Conservation (phyloP, 495 filamentous ascomycete genomes). For the Ascobolus immersus region DNA sequence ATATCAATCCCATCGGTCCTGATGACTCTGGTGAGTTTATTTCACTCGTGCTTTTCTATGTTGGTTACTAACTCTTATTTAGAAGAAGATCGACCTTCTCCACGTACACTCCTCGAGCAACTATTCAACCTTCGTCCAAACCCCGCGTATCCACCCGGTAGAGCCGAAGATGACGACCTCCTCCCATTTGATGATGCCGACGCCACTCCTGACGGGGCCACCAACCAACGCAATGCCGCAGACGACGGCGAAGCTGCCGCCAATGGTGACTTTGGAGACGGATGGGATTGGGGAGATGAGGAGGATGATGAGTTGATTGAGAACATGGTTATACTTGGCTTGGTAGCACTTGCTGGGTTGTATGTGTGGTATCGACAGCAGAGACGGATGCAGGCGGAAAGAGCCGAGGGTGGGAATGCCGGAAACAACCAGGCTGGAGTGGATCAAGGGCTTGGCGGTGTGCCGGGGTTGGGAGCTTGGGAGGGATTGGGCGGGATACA, state of each 20-base stretch:
- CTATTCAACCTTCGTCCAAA: slow-evolving; percentile 30
- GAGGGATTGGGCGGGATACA: too few species aligned
- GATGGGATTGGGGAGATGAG: slow-evolving; percentile 15
- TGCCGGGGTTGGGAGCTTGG: not conserved
- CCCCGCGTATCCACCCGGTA: slow-evolving; percentile 27
- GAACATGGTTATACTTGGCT: slow-evolving; percentile 52
- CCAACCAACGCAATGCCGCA: slow-evolving; percentile 9
- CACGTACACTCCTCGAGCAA: slow-evolving; percentile 20
- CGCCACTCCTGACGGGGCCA: slow-evolving; percentile 4
- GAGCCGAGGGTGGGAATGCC: slow-evolving; percentile 1
- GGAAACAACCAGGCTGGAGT: not conserved
- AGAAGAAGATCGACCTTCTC: slow-evolving; percentile 67
- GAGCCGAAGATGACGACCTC: slow-evolving; percentile 30
- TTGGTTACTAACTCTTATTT: slow-evolving; percentile 4
- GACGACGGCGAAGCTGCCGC: not conserved
- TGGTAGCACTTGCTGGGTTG: slow-evolving; percentile 48
- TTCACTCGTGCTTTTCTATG: not conserved
- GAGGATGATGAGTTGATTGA: slow-evolving; percentile 44
- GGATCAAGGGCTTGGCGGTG: not conserved
- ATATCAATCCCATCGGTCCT: slow-evolving; percentile 69
- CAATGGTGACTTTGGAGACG: slow-evolving; percentile 14
- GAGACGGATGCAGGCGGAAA: slow-evolving; percentile 30
- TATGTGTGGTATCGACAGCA: slow-evolving; percentile 68
- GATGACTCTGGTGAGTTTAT: slow-evolving; percentile 12
- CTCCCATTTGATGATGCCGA: slow-evolving; percentile 28